Conservation (phyloP, 768 basidiomycete genomes). For the Clathrus columnatus region DNA sequence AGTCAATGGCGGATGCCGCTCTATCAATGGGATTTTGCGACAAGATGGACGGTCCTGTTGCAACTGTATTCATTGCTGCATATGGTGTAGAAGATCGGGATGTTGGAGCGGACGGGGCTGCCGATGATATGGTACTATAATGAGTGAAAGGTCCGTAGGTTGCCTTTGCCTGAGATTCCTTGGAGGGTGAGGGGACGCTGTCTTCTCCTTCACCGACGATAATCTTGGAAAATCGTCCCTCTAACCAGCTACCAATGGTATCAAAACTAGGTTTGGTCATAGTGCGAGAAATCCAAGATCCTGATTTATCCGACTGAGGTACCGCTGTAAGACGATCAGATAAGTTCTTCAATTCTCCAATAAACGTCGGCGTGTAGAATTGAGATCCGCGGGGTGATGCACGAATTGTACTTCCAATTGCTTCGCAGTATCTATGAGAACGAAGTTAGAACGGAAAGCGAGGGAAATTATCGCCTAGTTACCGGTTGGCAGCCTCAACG, state of each 20-base stretch:
- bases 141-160: slow-evolving; percentile 82
- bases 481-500: slow-evolving; percentile 69
- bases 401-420: slow-evolving; percentile 54
- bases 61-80: slow-evolving; percentile 36
- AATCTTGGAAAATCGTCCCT: slow-evolving; percentile 86
- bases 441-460: not conserved
- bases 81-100: slow-evolving; percentile 57
- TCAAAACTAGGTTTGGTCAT: slow-evolving; percentile 87
- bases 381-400: slow-evolving; percentile 45
- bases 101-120: slow-evolving; percentile 62
- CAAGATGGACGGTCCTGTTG: slow-evolving; percentile 64
- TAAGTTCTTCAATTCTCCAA: slow-evolving; percentile 70
- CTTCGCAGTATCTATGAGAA: slow-evolving; percentile 76
- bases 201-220: slow-evolving; percentile 83
- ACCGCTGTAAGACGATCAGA: slow-evolving; percentile 69
- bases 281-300: slow-evolving; percentile 83
- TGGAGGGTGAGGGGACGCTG: slow-evolving; percentile 19
- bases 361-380: slow-evolving; percentile 54
- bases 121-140: slow-evolving; percentile 86
- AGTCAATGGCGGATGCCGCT: slow-evolving; percentile 72
- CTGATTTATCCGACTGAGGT: slow-evolving; percentile 64
- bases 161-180: slow-evolving; percentile 19
- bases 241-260: slow-evolving; percentile 85
- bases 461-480: slow-evolving; percentile 11
- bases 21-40: slow-evolving; percentile 53